phyloP scores from a whole-genome alignment of 2,329 filamentous ascomycete genomes.

The Exophiala spinifera region DNA sequence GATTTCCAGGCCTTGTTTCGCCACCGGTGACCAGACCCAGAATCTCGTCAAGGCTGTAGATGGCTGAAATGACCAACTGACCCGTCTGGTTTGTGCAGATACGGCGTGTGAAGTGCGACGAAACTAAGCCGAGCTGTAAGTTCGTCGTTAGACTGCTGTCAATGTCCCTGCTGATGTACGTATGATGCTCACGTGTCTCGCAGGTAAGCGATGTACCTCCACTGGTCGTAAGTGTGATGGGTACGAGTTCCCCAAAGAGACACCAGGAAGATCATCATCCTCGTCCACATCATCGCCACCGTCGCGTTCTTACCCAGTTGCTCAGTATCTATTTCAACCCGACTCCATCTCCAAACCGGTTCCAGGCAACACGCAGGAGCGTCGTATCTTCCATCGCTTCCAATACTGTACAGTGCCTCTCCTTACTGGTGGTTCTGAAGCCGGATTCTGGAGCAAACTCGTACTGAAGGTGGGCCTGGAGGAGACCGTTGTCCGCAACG shows the following conservation, averaged over 20 bases:
- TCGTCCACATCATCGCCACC: constrained; percentile 16
- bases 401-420: constrained; percentile 60
- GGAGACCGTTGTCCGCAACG: constrained; percentile 61
- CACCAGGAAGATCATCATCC: constrained; percentile 10
- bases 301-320: constrained; percentile 1
- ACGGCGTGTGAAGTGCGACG: constrained; percentile 47
- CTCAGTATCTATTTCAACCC: constrained; percentile 23
- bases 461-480: constrained; percentile 63
- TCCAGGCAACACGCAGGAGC: constrained; percentile 53
- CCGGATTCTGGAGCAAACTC: constrained; percentile 61
- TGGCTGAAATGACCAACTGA: constrained; percentile 15
- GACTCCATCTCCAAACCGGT: constrained; percentile 38
- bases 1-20: constrained; percentile 3
- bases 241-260: constrained; percentile 46
- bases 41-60: background rate
- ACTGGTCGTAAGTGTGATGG: constrained; percentile 59
- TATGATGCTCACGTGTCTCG: constrained; percentile 21
- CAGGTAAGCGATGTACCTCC: constrained; percentile 55
- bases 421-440: constrained; percentile 65
- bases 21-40: constrained; percentile 2
- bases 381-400: constrained; percentile 62
- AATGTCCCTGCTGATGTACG: background rate
- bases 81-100: constrained; percentile 21
- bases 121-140: constrained; percentile 40
- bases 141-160: constrained; percentile 4